Evolutionary conservation across 345 rosid species (phyloP), one percentile per base, ranked within the genome.

Genomic region (Salix koriyanagi): DNA sequence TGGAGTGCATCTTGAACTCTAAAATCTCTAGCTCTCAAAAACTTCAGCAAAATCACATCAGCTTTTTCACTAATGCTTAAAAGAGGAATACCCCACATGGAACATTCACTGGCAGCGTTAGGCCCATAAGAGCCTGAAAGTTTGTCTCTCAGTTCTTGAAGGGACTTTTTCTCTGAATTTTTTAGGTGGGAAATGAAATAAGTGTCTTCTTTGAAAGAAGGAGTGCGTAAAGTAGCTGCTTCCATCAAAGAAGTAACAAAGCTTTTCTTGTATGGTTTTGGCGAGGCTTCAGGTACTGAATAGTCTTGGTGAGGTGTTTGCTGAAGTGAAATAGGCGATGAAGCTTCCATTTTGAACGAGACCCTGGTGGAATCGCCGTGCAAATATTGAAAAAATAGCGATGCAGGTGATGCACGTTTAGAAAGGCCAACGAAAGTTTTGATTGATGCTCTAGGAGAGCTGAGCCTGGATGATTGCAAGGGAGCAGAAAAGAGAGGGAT

Each of bases 21-120:
- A 84, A 93, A 96, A 41, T 96, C 98, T 21, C 99, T 79, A 1
- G 99, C 99, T 32, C 98, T 85, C 34, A 96, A 86, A 80, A 96
- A 96, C 84, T 96, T 96, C 69, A 93, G 78, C 37, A 96, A 86
- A 73, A 96, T 87, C 65, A 96, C 99, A 69, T 94, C 91, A 34
- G 98, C 92, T 56, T 80, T 88, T 32, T 88, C 97, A 77, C 85
- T 90, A 13, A 86, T 90, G 18, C 84, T 78, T 14, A 89, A 79
- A 25, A 96, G 94, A 61, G 91, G 79, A 18, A 92, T 84, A 7
- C 92, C 97, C 98, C 99, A 96, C 90, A 93, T 91, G 61, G 91
- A 83, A 69, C 86, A 80, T 5, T 77, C 80, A 25, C 34, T 58
- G 2, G 76, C 54, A 6, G 74, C 68, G 69, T 77, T 74, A 19